Percentiles rank a stretch among this genome's conserved stretches.
Conservation (phyloP, 1,284 basidiomycete genomes). For the Sparassis latifolia region DNA sequence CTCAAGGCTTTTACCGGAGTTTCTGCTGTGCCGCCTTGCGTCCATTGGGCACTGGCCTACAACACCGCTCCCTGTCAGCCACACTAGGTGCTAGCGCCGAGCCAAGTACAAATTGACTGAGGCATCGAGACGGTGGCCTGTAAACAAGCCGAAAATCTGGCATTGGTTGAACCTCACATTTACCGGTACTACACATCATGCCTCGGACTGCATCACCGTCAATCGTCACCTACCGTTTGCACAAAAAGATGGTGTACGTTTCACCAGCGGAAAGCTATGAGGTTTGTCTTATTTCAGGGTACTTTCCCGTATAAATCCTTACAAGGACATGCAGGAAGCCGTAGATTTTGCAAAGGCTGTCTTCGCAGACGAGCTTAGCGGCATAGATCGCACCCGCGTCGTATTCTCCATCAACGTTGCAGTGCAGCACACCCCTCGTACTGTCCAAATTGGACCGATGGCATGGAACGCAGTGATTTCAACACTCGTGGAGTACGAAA, state of each 20-base stretch:
- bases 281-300: constrained; percentile 24
- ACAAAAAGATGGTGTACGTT: constrained; percentile 46
- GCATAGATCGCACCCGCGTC: constrained; percentile 35
- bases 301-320: no score
- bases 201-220: neutral
- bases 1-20: no score
- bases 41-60: no score
- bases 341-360: constrained; percentile 42
- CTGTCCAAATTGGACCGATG: constrained; percentile 45
- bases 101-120: no score
- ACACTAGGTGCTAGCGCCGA: no score
- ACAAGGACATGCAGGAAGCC: constrained; percentile 36
- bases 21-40: no score
- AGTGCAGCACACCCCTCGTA: constrained; percentile 25
- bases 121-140: no score
- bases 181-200: neutral
- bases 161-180: no score
- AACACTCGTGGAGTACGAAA: constrained; percentile 43
- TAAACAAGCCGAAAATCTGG: no score
- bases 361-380: constrained; percentile 37
- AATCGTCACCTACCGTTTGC: constrained; percentile 47
- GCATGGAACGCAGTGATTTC: constrained; percentile 46
- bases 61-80: no score
- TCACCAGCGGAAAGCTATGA: constrained; percentile 38
- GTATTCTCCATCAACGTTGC: constrained; percentile 37